Evolutionary conservation across 192 early-diverging fungal genomes (phyloP), one percentile per base, ranked within the genome.

Genomic region (Backusella psychrophila): DNA sequence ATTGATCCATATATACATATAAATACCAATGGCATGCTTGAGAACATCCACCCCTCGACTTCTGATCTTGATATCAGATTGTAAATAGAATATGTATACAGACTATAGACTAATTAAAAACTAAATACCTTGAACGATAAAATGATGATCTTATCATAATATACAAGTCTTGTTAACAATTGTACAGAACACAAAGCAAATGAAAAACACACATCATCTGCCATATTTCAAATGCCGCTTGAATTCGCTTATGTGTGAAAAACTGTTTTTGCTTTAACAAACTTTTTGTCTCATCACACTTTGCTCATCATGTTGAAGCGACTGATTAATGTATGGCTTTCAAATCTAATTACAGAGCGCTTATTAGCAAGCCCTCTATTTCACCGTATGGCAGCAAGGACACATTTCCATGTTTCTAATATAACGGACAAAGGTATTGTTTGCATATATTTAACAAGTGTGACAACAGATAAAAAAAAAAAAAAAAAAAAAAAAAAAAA

Each of bases 321-420:
- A 29, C 44, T 83, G 19, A 69, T 77, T 44, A 80, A 80, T 73
- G 80, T 80, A 69, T 83, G 82, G 82, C 44, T 77, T n/a, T 72
- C 71, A 34, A 71, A 72, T 21, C 77, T 83, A 6, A 74, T 83
- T 46, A 83, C 82, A 59, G 82, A 83, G 46, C 72, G 79, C 4
- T 74, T 83, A 21, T 75, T 83, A n/a, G 78, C 78, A 12, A 83
- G 82, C 70, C 76, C 76, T 15, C 42, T 75, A n/a, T 78, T 83
- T 66, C 69, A 83, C 31, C 75, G 72, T 6, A 69, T 83, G 3
- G 82, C 82, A 52, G 76, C 76, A 29, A 80, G 72, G 29, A 83
- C 82, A 8, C 82, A 80, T 53, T 79, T 80, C 6, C 65, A 83
- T 75, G 82, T 83, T 0, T 80, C 82, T 31, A 46, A 68, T 17